Evolutionary conservation across 1,139 yeast genomes (phyloP).

Genomic region (Pneumocystis carinii): DNA sequence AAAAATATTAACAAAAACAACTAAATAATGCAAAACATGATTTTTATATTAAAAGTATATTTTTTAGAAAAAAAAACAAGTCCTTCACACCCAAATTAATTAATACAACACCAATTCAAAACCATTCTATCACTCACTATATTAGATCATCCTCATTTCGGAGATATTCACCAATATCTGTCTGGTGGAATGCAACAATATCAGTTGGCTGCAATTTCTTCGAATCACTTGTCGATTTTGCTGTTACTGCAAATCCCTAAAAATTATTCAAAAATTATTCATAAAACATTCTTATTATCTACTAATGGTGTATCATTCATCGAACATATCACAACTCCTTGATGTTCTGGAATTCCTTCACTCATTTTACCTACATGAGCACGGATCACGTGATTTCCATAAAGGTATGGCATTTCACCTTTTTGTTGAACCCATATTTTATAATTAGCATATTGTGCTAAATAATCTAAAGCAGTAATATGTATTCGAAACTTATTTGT

Average conservation of each 20-base stretch:
- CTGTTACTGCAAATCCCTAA: slow-evolving; percentile 81
- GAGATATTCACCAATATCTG: slow-evolving; percentile 93
- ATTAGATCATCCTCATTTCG: slow-evolving; percentile 96
- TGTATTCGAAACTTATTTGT: slow-evolving; percentile 93
- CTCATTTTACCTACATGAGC: slow-evolving; percentile 96
- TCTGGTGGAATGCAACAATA: slow-evolving; percentile 89
- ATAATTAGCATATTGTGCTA: slow-evolving; percentile 79
- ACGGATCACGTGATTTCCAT: slow-evolving; percentile 90
- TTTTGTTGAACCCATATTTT: slow-evolving; percentile 92
- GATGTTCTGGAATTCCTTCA: slow-evolving; percentile 95
- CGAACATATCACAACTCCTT: slow-evolving; percentile 80
- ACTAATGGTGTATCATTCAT: slow-evolving; percentile 78
- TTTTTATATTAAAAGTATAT: slow-evolving; percentile 9
- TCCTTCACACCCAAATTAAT: too few relatives aligned
- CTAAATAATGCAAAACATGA: slow-evolving; percentile 25
- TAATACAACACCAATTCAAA: slow-evolving; percentile 4
- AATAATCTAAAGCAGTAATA: slow-evolving; percentile 70
- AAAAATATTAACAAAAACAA: slow-evolving; percentile 13
- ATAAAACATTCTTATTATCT: neutral
- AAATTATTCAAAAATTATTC: neutral
- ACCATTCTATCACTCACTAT: slow-evolving; percentile 32
- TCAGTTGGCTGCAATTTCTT: slow-evolving; percentile 83
- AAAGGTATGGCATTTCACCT: slow-evolving; percentile 96
- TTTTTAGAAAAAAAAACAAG: neutral
- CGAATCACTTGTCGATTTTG: slow-evolving; percentile 83